Evolutionary conservation across 805 yeast species (phyloP).

Genomic region (Starmerella sp.): DNA sequence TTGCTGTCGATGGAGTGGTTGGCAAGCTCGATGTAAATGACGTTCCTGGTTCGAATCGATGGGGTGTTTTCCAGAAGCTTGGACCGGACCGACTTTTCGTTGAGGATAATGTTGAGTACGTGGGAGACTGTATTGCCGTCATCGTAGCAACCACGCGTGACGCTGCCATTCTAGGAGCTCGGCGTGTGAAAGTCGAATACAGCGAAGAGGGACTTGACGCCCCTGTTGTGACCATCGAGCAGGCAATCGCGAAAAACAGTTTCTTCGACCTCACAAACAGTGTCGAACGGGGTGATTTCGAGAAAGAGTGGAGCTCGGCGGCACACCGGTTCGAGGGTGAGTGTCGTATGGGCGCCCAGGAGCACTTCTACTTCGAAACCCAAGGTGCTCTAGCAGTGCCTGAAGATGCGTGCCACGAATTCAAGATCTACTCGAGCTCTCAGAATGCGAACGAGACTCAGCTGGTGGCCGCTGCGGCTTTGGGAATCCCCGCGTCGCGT

Average conservation of each 20-base stretch:
- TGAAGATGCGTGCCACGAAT: conserved; percentile 35
- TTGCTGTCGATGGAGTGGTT: conserved; percentile 34
- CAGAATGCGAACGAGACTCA: conserved; percentile 40
- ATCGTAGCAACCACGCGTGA: conserved; percentile 33
- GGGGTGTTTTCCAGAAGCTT: conserved; percentile 33
- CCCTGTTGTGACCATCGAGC: conserved; percentile 35
- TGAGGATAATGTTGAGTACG: conserved; percentile 33
- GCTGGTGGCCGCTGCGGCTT: conserved; percentile 34
- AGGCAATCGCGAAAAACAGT: conserved; percentile 34
- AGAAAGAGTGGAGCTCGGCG: conserved; percentile 29
- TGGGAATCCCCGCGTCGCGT: conserved; percentile 35
- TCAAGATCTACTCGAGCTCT: conserved; percentile 35
- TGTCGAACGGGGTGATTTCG: conserved; percentile 35
- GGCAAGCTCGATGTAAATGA: conserved; percentile 36
- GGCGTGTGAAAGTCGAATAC: conserved; percentile 35
- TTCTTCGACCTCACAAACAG: conserved; percentile 32
- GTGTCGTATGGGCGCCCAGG: conserved; percentile 38
- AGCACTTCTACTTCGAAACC: conserved; percentile 40
- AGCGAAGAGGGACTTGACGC: conserved; percentile 28
- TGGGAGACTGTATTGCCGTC: conserved; percentile 38
- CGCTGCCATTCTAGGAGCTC: conserved; percentile 35
- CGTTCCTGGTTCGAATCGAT: conserved; percentile 31
- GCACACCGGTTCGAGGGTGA: conserved; percentile 32
- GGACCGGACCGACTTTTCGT: conserved; percentile 36
- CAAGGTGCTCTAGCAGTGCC: conserved; percentile 38